Evolutionary conservation across 2,329 filamentous ascomycete genomes (phyloP).

Genomic region (Metarhizium guizhouense): DNA sequence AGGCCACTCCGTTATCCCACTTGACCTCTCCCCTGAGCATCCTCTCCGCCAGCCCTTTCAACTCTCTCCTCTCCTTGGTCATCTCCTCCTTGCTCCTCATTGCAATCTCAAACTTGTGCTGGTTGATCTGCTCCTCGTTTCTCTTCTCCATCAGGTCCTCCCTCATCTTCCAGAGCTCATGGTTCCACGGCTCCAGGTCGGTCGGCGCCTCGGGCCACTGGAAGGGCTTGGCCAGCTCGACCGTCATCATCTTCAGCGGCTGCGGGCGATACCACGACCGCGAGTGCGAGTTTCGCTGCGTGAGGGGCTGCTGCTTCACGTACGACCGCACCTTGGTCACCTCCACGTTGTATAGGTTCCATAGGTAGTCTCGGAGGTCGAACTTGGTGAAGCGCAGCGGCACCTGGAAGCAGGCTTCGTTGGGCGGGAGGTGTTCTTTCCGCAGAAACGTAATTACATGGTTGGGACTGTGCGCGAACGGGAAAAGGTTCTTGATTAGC

Average conservation of each 20-base stretch:
- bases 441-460: slow-evolving; percentile 73
- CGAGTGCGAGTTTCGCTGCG: slow-evolving; percentile 38
- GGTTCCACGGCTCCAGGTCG: slow-evolving; percentile 56
- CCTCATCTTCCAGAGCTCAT: slow-evolving; percentile 46
- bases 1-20: slow-evolving; percentile 44
- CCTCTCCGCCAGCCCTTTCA: slow-evolving; percentile 56
- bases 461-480: slow-evolving; percentile 52
- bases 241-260: slow-evolving; percentile 85
- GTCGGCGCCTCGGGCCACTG: slow-evolving; percentile 69
- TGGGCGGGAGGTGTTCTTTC: slow-evolving; percentile 61
- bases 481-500: not conserved
- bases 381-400: slow-evolving; percentile 92
- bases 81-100: slow-evolving; percentile 32
- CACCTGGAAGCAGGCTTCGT: slow-evolving; percentile 82
- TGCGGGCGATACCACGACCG: slow-evolving; percentile 60
- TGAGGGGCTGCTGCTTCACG: slow-evolving; percentile 55
- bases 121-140: slow-evolving; percentile 23
- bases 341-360: slow-evolving; percentile 72
- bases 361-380: slow-evolving; percentile 91
- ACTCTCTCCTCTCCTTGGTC: slow-evolving; percentile 30
- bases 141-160: slow-evolving; percentile 36
- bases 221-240: slow-evolving; percentile 81
- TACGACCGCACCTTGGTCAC: slow-evolving; percentile 66
- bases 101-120: slow-evolving; percentile 25
- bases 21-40: slow-evolving; percentile 50